Evolutionary conservation across 2,329 filamentous ascomycete genomes (phyloP).

Genomic region (Orbilia blumenaviensis): DNA sequence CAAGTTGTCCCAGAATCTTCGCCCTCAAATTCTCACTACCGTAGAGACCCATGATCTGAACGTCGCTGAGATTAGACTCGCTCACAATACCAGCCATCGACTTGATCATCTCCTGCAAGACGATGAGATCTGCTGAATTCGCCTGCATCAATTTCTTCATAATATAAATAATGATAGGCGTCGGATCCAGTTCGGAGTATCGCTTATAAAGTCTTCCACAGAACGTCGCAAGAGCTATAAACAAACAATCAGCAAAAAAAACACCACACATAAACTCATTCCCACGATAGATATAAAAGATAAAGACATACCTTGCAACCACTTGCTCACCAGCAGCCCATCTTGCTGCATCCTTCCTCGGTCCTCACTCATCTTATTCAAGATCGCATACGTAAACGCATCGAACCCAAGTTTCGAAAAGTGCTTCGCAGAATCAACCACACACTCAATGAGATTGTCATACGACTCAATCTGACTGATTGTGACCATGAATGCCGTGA

Average conservation of each 20-base stretch:
- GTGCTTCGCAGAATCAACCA: slow-evolving; percentile 93
- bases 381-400: slow-evolving; percentile 88
- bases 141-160: slow-evolving; percentile 81
- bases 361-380: slow-evolving; percentile 72
- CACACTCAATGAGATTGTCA: slow-evolving; percentile 90
- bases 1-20: slow-evolving; percentile 79
- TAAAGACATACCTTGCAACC: slow-evolving; percentile 72
- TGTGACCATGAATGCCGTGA: slow-evolving; percentile 87
- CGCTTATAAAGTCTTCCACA: slow-evolving; percentile 88
- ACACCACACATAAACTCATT: no score
- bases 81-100: slow-evolving; percentile 94
- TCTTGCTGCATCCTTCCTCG: slow-evolving; percentile 70
- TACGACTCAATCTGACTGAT: slow-evolving; percentile 93
- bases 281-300: no score
- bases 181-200: slow-evolving; percentile 82
- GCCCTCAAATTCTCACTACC: slow-evolving; percentile 81
- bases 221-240: slow-evolving; percentile 79
- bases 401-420: slow-evolving; percentile 94
- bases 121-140: slow-evolving; percentile 88
- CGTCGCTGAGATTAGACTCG: slow-evolving; percentile 85
- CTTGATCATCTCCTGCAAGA: slow-evolving; percentile 86
- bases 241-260: not conserved
- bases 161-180: slow-evolving; percentile 88
- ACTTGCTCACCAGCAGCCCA: slow-evolving; percentile 82
- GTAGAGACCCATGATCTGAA: slow-evolving; percentile 85